Evolutionary conservation across 2,329 filamentous ascomycete species (phyloP), one percentile per base, ranked within the genome.

Genomic region (Nectriaceae sp.): DNA sequence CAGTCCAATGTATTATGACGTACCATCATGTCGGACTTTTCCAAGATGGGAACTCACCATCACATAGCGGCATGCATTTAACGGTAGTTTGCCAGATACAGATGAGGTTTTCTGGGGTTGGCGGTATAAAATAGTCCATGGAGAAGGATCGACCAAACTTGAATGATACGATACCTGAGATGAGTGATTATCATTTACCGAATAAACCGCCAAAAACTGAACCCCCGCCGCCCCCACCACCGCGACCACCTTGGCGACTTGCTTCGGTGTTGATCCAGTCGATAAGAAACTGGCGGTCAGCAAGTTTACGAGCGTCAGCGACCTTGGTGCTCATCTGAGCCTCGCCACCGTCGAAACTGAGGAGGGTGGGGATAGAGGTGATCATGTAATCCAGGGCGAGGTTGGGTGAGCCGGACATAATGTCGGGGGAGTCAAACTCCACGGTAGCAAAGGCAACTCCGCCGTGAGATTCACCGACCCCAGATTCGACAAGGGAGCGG

Each of bases 351-450:
- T 82, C 78, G 57, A 84, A 84, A 60, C 75, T 76, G 41, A 85
- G 67, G 47, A 85, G 64, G 8, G 79, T 84, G 20, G 82, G 82
- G 52, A 84, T 71, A 15, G 73, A 74, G 21, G 72, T 80, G 57
- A 85, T 80, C 77, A 82, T 79, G 63, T 82, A 84, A 5, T 71
- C 74, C 60, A 76, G 69, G 5, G 77, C 78, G 16, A 83, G 61
- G 51, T 59, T 66, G 13, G 66, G 61, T 31, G 58, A 55, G 19
- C 60, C 60, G 1, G 65, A 63, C 78, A 81, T 79, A 51, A 83
- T 71, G 61, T 84, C 82, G 2, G 78, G 77, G 4, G 76, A 72
- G 59, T 85, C 82, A 50, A 76, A 80, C 62, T 84, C 78, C 50
- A 85, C 71, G 21, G 74, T 70, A 50, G 73, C 76, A 49, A 75